These are phyloP conservation scores for Lecanosticta acicola DNA, from an alignment of 2,329 filamentous ascomycete genomes.

Conservation along the genomic window DNA sequence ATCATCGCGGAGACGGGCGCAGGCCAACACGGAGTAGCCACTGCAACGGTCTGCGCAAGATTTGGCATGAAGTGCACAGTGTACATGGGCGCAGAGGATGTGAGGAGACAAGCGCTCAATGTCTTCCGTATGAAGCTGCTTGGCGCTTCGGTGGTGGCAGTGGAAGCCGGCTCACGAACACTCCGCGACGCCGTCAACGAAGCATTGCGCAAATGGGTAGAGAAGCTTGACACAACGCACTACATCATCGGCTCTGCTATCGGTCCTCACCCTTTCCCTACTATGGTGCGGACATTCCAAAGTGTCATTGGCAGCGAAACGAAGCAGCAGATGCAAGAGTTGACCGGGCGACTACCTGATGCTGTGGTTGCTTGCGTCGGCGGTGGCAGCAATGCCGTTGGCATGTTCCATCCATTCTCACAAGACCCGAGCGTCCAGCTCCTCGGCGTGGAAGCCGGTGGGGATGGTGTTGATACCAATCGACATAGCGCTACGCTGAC, in stretches of 20 bases:
- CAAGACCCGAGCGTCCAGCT: conserved; percentile 80
- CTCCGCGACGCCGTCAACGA: conserved; percentile 75
- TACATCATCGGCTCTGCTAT: conserved; percentile 98
- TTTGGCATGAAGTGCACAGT: conserved; percentile 98
- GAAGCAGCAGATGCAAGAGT: conserved; percentile 79
- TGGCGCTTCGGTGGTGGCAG: conserved; percentile 84
- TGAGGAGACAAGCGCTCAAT: conserved; percentile 90
- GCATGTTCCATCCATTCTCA: conserved; percentile 97
- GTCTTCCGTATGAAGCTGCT: conserved; percentile 98
- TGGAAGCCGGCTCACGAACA: conserved; percentile 76
- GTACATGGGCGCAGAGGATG: conserved; percentile 98
- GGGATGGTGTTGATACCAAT: conserved; percentile 80
- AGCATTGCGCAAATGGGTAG: conserved; percentile 88
- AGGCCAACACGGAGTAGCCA: conserved; percentile 95
- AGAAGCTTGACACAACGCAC: conserved; percentile 86
- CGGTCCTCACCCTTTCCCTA: conserved; percentile 94
- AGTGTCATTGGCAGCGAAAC: conserved; percentile 94
- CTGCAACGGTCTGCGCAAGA: conserved; percentile 94
- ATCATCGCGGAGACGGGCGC: conserved; percentile 98
- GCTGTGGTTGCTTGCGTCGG: conserved; percentile 96
- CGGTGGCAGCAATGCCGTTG: conserved; percentile 87
- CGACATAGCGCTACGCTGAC: conserved; percentile 84
- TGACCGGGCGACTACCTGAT: conserved; percentile 84
- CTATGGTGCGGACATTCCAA: conserved; percentile 95
- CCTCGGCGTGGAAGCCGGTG: conserved; percentile 89